phyloP scores from a whole-genome alignment of 2,329 filamentous ascomycete genomes.

The Diaporthe ampelina region DNA sequence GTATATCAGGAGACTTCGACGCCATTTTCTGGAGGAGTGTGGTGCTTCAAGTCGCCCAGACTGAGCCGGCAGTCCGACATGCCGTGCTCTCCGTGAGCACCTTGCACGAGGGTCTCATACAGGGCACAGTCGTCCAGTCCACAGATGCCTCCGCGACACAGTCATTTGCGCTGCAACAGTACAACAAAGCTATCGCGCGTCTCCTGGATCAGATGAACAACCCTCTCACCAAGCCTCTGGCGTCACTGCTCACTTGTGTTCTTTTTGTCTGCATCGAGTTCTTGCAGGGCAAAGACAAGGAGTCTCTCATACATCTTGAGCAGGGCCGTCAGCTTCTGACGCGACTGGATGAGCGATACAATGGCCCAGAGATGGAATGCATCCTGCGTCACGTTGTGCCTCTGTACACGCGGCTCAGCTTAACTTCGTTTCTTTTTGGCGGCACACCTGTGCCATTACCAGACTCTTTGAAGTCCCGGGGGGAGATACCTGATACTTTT shows the following conservation, averaged over 20 bases:
- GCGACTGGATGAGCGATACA: slow-evolving; percentile 48
- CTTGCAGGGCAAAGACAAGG: slow-evolving; percentile 62
- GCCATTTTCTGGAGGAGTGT: slow-evolving; percentile 50
- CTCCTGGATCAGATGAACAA: slow-evolving; percentile 55
- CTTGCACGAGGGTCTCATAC: slow-evolving; percentile 46
- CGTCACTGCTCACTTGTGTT: slow-evolving; percentile 60
- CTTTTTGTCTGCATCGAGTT: slow-evolving; percentile 69
- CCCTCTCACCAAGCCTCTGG: slow-evolving; percentile 47
- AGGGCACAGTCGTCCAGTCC: slow-evolving; percentile 42
- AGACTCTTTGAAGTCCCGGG: slow-evolving; percentile 49
- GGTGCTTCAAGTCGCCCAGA: slow-evolving; percentile 47
- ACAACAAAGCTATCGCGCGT: slow-evolving; percentile 62
- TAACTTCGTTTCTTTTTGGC: slow-evolving; percentile 46
- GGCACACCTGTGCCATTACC: slow-evolving; percentile 55
- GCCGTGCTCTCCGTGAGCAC: slow-evolving; percentile 50
- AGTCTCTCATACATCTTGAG: slow-evolving; percentile 60
- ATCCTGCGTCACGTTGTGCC: slow-evolving; percentile 45
- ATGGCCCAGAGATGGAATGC: slow-evolving; percentile 52
- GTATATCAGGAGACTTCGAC: slow-evolving; percentile 40
- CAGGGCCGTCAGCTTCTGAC: slow-evolving; percentile 59
- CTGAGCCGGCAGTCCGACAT: slow-evolving; percentile 45
- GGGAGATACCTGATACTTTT: slow-evolving; percentile 52
- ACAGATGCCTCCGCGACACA: slow-evolving; percentile 41
- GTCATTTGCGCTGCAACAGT: slow-evolving; percentile 59
- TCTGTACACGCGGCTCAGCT: slow-evolving; percentile 48